phyloP scores from a whole-genome alignment of 2,329 filamentous ascomycete species.

The Ceratocystis albifundus region DNA sequence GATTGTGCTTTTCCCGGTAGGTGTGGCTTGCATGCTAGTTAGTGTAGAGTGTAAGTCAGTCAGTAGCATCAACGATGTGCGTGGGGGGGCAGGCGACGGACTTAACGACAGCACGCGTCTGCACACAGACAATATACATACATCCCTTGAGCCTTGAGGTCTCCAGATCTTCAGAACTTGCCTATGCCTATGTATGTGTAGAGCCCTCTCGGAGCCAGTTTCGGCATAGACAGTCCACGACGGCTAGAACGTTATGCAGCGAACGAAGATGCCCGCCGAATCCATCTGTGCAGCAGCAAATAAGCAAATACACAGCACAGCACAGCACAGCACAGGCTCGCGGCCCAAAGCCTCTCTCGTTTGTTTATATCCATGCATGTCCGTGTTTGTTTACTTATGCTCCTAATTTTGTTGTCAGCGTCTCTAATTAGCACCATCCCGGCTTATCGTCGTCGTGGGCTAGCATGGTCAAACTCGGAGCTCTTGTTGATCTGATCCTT shows the following conservation, averaged over 20 bases:
- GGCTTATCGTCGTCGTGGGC: not conserved
- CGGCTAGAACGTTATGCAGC: constrained; percentile 7
- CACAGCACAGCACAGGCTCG: not conserved
- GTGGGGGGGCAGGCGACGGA: not conserved
- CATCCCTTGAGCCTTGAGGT: constrained; percentile 15
- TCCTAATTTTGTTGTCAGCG: not conserved
- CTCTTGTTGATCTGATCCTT: constrained; percentile 7
- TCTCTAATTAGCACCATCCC: constrained; percentile 10
- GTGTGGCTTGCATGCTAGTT: not conserved
- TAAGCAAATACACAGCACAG: not conserved
- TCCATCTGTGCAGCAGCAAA: not conserved
- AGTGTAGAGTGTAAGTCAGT: no score
- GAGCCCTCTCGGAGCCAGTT: no score
- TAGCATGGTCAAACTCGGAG: not conserved
- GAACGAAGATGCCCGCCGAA: not conserved
- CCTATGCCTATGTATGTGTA: no score
- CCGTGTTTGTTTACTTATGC: constrained; percentile 6
- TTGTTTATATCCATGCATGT: constrained; percentile 4
- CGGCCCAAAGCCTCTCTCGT: not conserved
- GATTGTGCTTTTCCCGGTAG: not conserved
- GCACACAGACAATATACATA: no score
- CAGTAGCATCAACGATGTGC: not conserved
- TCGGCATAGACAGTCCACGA: constrained; percentile 14
- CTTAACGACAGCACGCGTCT: not conserved
- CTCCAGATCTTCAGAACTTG: not conserved